Conservation (phyloP, 805 yeast species). For the Lachancea cidri region DNA sequence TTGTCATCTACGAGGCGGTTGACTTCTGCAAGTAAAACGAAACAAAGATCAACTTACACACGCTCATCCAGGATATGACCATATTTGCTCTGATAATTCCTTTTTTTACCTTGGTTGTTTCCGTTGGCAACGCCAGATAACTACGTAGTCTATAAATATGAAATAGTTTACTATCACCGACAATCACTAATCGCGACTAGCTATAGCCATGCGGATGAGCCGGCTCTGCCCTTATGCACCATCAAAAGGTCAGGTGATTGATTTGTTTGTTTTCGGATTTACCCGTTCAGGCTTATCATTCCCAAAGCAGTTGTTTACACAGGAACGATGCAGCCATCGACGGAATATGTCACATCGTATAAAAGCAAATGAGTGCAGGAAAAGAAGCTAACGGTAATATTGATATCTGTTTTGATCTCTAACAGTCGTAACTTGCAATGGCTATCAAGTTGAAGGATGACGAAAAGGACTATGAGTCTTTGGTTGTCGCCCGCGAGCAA, state of each 20-base stretch:
- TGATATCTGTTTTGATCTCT: not conserved
- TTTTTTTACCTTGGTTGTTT: not conserved
- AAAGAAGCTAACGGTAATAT: not conserved
- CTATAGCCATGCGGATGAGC: not conserved
- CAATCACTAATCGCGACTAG: not conserved
- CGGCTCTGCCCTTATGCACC: not conserved
- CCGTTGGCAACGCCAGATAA: not conserved
- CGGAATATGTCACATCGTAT: not conserved
- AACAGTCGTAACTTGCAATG: not conserved
- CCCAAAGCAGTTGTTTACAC: not conserved
- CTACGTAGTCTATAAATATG: not conserved
- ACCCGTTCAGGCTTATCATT: not conserved
- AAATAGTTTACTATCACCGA: not conserved
- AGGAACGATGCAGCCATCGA: not conserved
- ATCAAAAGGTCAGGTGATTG: not conserved
- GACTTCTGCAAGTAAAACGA: slow-evolving; percentile 2
- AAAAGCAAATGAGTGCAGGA: not conserved
- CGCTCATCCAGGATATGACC: slow-evolving; percentile 1
- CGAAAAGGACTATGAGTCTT: slow-evolving; percentile 1
- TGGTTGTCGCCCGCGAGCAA: slow-evolving; percentile 1
- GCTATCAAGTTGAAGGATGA: not conserved
- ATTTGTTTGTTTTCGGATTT: not conserved
- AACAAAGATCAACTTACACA: slow-evolving; percentile 1
- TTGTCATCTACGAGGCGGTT: slow-evolving; percentile 15
- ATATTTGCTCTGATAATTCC: not conserved